Conservation (phyloP, 192 early-diverging fungal genomes). For the Coemansia sp. region DNA sequence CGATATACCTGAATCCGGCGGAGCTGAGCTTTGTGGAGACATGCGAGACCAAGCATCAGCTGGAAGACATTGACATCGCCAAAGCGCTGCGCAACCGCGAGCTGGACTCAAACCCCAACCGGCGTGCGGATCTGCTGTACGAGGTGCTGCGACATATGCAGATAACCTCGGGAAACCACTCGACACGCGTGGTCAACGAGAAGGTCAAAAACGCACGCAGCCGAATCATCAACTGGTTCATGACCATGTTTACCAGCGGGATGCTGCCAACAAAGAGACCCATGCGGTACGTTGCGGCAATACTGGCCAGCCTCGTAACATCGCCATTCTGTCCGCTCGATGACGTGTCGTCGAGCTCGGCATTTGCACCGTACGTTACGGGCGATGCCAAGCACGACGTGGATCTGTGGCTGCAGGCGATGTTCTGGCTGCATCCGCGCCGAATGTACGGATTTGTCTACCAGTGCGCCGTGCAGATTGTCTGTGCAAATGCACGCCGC, state of each 20-base stretch:
- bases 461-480: slow-evolving; percentile 36
- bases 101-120: slow-evolving; percentile 25
- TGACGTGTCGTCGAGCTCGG: background rate
- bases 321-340: slow-evolving; percentile 37
- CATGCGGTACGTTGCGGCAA: slow-evolving; percentile 37
- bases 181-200: slow-evolving; percentile 37
- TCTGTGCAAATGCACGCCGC: slow-evolving; percentile 8
- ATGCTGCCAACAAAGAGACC: slow-evolving; percentile 31
- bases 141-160: slow-evolving; percentile 42
- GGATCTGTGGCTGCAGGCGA: slow-evolving; percentile 44
- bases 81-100: slow-evolving; percentile 26
- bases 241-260: slow-evolving; percentile 35
- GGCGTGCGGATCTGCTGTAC: slow-evolving; percentile 33
- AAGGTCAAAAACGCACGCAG: slow-evolving; percentile 51
- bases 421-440: slow-evolving; percentile 46
- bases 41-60: slow-evolving; percentile 21
- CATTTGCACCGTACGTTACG: slow-evolving; percentile 7
- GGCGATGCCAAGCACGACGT: slow-evolving; percentile 43
- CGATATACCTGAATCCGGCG: slow-evolving; percentile 40
- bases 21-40: slow-evolving; percentile 41
- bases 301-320: slow-evolving; percentile 24
- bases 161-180: slow-evolving; percentile 28
- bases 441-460: slow-evolving; percentile 41
- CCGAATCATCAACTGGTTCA: slow-evolving; percentile 43
- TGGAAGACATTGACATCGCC: slow-evolving; percentile 33